Base-by-base conservation (phyloP, 1,139 yeast genomes). In the Geotrichum histeridarum region DNA sequence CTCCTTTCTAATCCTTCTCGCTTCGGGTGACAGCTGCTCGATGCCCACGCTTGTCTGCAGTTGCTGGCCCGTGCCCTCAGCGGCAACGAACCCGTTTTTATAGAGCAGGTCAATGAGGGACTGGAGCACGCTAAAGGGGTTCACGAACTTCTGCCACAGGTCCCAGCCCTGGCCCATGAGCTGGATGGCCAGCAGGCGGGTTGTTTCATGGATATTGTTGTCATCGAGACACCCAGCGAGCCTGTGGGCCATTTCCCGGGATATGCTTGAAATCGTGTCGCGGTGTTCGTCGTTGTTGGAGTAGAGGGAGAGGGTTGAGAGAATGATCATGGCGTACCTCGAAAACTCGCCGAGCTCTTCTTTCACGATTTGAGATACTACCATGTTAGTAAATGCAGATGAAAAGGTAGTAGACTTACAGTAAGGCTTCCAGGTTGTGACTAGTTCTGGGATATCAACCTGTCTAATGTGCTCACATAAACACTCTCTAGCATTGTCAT, bases 121-220 rank as follows among this genome's bases (percentile, higher is more conserved):
- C 41, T 62, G 63, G 18, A 64, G 49, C 8, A 64, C 54, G 7
- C 53, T 48, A 22, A 64, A 53, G 1, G 67, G 66, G 49, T 63
- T 64, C 50, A 64, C 59, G 46, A 54, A 55, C 42, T 60, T 56
- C 53, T 65, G 66, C 66, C 66, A 64, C 4, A 59, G 38, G 14
- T 50, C 53, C 68, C 68, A 65, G 12, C 62, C 60, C 32, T 53
- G 56, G n/a, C 67, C 67, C 33, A 64, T 61, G n/a, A 65, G 55
- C 48, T 60, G 60, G 27, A 63, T 56, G 1, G 67, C 65, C 1
- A 60, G 51, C 31, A 50, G 15, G 37, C 54, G 54, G 15, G 42
- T 43, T 15, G 22, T 37, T 15, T 27, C 43, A 15, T 31, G 37
- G 15, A 45, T 33, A 8, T 30, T 15, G 15, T 50, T 33, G 33